phyloP scores from a whole-genome alignment of 768 basidiomycete genomes.

The Boletus speciosus region DNA sequence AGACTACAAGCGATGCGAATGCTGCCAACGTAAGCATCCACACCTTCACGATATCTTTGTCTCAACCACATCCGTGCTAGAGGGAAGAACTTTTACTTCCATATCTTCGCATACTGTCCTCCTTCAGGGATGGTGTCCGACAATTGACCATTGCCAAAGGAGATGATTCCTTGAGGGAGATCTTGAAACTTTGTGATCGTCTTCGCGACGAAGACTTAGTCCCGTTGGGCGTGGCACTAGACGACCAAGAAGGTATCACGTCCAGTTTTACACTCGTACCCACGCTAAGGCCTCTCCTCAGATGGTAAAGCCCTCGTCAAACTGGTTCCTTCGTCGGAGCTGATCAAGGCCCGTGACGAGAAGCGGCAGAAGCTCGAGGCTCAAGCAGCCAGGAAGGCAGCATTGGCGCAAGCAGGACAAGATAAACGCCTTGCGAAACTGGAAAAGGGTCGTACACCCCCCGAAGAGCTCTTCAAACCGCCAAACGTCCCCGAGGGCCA shows the following conservation, averaged over 20 bases:
- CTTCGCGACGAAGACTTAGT: constrained; percentile 88
- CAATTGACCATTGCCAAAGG: constrained; percentile 71
- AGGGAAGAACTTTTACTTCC: constrained; percentile 85
- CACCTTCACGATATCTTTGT: not conserved
- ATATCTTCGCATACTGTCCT: constrained; percentile 78
- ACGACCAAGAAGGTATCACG: constrained; percentile 85
- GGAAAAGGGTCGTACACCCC: constrained; percentile 78
- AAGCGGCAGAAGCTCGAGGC: constrained; percentile 73
- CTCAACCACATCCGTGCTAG: constrained; percentile 38
- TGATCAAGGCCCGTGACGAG: constrained; percentile 84
- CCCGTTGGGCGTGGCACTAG: constrained; percentile 91
- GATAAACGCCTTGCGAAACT: constrained; percentile 71
- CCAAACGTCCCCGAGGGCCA: constrained; percentile 68
- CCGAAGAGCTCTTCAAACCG: constrained; percentile 79
- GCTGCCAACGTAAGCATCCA: constrained; percentile 45
- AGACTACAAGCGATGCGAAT: constrained; percentile 35
- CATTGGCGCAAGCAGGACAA: constrained; percentile 57
- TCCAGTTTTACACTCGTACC: not conserved
- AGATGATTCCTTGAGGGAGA: constrained; percentile 67
- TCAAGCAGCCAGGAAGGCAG: constrained; percentile 78
- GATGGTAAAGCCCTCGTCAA: constrained; percentile 96
- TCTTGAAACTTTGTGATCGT: constrained; percentile 83
- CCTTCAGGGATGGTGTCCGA: constrained; percentile 89
- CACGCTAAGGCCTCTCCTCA: constrained; percentile 26
- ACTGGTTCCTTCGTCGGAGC: constrained; percentile 75